Percentiles rank a stretch among this genome's conserved stretches.
Evolutionary conservation across 495 filamentous ascomycete genomes (phyloP).

Genomic region (Platismatia glauca): DNA sequence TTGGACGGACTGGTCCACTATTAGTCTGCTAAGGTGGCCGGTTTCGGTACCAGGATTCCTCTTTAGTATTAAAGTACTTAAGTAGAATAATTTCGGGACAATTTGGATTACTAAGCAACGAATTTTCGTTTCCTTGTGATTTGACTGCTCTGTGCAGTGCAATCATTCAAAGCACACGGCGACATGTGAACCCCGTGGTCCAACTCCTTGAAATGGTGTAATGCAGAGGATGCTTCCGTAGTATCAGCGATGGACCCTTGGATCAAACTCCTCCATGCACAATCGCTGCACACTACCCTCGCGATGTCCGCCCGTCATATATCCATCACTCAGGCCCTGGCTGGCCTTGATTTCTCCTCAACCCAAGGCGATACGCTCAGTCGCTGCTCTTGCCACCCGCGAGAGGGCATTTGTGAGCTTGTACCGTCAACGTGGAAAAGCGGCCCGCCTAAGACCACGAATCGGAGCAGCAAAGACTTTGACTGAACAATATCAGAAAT

Average conservation of each 20-base stretch:
- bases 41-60: too few relatives aligned
- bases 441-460: neutral
- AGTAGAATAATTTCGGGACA: too few relatives aligned
- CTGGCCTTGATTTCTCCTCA: neutral
- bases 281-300: neutral
- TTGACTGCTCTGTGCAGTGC: too few relatives aligned
- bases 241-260: neutral
- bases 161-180: neutral
- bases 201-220: neutral
- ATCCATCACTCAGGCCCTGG: neutral
- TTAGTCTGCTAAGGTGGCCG: too few relatives aligned
- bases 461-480: neutral
- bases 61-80: too few relatives aligned
- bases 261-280: constrained; percentile 2
- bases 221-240: neutral
- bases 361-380: neutral
- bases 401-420: neutral
- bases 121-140: too few relatives aligned
- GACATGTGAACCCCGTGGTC: neutral
- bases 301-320: neutral
- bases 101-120: neutral
- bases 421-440: neutral
- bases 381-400: neutral
- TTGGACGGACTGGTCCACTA: too few relatives aligned
- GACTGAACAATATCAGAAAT: neutral